Evolutionary conservation across 768 basidiomycete genomes (phyloP).

Genomic region (Leccinum aurantiacum): DNA sequence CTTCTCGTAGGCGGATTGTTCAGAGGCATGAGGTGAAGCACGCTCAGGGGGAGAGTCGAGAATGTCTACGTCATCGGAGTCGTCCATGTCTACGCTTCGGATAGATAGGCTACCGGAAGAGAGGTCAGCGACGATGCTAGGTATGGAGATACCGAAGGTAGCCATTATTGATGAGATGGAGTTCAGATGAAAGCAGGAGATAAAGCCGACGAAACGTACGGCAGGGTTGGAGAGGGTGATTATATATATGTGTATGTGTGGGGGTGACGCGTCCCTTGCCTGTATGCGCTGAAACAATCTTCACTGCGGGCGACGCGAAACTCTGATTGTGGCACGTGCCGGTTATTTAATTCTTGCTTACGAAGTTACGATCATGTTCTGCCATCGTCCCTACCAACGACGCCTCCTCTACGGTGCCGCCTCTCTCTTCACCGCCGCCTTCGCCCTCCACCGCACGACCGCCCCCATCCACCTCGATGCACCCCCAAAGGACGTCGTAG

Average conservation of each 20-base stretch:
- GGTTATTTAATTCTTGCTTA: not conserved
- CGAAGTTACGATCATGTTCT: constrained; percentile 8
- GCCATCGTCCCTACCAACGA: constrained; percentile 15
- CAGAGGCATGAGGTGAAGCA: constrained; percentile 13
- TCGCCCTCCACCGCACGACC: constrained; percentile 26
- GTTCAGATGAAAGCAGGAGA: constrained; percentile 23
- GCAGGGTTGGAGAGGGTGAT: constrained; percentile 5
- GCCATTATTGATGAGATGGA: constrained; percentile 16
- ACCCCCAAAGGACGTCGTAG: constrained; percentile 29
- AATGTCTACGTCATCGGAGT: constrained; percentile 48
- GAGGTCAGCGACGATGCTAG: constrained; percentile 28
- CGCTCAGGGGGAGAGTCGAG: constrained; percentile 43
- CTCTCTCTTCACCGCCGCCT: constrained; percentile 31
- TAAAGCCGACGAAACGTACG: constrained; percentile 29
- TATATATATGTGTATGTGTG: constrained; percentile 16
- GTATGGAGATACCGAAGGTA: constrained; percentile 19
- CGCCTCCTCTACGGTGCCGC: constrained; percentile 36
- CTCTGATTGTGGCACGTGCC: constrained; percentile 15
- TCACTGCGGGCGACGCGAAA: not conserved
- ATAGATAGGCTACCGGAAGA: constrained; percentile 24
- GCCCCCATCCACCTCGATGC: constrained; percentile 47
- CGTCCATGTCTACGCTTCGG: constrained; percentile 48
- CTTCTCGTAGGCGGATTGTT: constrained; percentile 50
- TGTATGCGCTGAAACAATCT: constrained; percentile 6
- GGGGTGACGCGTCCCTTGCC: constrained; percentile 32